A percentile compares a stretch with the other conserved stretches of the same genome.
Conservation (phyloP, 805 yeast species). For the Cyberlindnera mrakii region DNA sequence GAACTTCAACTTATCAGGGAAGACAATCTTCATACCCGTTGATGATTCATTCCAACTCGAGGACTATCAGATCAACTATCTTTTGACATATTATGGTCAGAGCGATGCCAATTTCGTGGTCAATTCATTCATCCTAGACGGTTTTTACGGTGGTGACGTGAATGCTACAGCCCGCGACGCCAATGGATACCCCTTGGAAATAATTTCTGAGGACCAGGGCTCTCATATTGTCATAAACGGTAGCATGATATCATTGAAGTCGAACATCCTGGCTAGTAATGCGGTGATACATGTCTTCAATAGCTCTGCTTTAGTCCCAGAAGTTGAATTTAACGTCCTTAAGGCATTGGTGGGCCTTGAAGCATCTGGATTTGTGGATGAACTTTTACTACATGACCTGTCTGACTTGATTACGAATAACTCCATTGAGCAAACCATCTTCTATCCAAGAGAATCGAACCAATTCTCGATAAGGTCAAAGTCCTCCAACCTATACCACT, state of each 20-base stretch:
- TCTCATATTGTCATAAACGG: conserved; percentile 30
- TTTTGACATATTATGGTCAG: conserved; percentile 27
- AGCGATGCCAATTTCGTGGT: conserved; percentile 24
- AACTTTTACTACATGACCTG: conserved; percentile 55
- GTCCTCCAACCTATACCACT: conserved; percentile 54
- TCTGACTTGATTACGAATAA: conserved; percentile 50
- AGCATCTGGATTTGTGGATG: conserved; percentile 61
- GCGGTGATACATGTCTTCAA: conserved; percentile 47
- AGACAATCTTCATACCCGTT: conserved; percentile 42
- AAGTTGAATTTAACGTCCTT: conserved; percentile 41
- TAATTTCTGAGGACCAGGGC: conserved; percentile 28
- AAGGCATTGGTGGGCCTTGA: conserved; percentile 55
- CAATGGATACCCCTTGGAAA: conserved; percentile 17
- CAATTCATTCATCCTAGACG: conserved; percentile 32
- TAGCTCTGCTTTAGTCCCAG: conserved; percentile 20
- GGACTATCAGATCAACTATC: conserved; percentile 40
- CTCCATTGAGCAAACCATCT: conserved; percentile 49
- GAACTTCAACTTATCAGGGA: conserved; percentile 20
- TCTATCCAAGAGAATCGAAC: conserved; percentile 39
- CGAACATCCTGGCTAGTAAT: conserved; percentile 39
- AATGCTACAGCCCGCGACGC: conserved; percentile 17
- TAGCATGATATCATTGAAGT: conserved; percentile 24
- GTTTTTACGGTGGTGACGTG: conserved; percentile 38
- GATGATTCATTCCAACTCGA: conserved; percentile 35
- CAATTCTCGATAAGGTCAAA: conserved; percentile 22